phyloP scores from a whole-genome alignment of 108 stramenopile genomes.

The Cyclotella cryptica region DNA sequence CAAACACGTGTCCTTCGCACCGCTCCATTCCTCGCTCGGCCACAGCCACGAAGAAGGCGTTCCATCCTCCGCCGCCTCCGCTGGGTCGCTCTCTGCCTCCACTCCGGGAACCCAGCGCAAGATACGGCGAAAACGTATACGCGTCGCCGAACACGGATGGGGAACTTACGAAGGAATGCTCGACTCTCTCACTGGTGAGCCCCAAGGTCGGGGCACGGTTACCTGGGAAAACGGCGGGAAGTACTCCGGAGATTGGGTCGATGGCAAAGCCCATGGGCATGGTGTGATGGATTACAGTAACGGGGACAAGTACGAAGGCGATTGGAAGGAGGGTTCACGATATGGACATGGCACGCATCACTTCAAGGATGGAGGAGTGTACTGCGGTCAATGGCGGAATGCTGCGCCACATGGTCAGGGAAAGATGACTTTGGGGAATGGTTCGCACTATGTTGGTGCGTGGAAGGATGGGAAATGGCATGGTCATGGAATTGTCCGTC shows the following conservation, averaged over 20 bases:
- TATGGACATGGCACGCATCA: slow-evolving; percentile 55
- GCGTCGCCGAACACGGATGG: slow-evolving; percentile 51
- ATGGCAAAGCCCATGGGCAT: slow-evolving; percentile 59
- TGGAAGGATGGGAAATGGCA: slow-evolving; percentile 61
- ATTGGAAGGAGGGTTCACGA: slow-evolving; percentile 55
- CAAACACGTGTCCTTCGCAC: slow-evolving; percentile 49
- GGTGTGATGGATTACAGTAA: slow-evolving; percentile 61
- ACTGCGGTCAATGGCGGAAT: slow-evolving; percentile 59
- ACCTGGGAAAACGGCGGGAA: slow-evolving; percentile 62
- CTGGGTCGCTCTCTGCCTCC: slow-evolving; percentile 18
- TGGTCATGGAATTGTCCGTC: slow-evolving; percentile 50
- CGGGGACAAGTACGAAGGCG: slow-evolving; percentile 57
- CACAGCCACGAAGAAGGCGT: neutral
- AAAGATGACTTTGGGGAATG: slow-evolving; percentile 52
- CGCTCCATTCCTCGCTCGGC: no score
- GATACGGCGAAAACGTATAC: slow-evolving; percentile 40
- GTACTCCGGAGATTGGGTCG: slow-evolving; percentile 64
- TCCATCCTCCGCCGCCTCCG: neutral
- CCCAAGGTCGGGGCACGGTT: slow-evolving; percentile 50
- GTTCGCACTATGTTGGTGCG: slow-evolving; percentile 51
- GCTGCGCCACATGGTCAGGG: slow-evolving; percentile 60
- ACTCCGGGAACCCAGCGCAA: slow-evolving; percentile 16
- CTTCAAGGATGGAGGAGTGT: slow-evolving; percentile 59
- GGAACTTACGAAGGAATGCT: slow-evolving; percentile 47
- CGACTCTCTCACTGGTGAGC: slow-evolving; percentile 35